Evolutionary conservation across 1,284 basidiomycete genomes (phyloP).

Genomic region (Leccinum ponderosum): DNA sequence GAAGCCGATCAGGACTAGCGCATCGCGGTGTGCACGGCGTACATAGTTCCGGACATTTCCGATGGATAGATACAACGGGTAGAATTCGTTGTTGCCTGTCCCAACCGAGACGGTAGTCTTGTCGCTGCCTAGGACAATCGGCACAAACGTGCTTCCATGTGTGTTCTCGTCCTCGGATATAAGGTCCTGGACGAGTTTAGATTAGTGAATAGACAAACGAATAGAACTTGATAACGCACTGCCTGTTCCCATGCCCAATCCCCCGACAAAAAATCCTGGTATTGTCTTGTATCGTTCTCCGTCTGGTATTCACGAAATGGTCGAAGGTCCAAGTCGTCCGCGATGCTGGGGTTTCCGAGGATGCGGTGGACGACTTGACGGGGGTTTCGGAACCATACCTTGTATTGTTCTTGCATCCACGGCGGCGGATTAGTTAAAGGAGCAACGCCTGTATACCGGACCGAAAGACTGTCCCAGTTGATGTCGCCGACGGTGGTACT

Average conservation of each 20-base stretch:
- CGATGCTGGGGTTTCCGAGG: conserved; percentile 32
- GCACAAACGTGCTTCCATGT: conserved; percentile 33
- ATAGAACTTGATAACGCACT: conserved; percentile 14
- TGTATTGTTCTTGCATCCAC: neutral
- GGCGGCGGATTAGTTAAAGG: neutral
- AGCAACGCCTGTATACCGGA: neutral
- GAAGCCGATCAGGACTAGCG: neutral
- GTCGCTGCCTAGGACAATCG: conserved; percentile 37
- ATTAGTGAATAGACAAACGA: neutral
- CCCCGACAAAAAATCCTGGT: conserved; percentile 25
- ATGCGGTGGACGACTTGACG: neutral
- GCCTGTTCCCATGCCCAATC: conserved; percentile 22
- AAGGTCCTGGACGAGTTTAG: conserved; percentile 8
- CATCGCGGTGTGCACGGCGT: neutral
- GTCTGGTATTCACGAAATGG: conserved; percentile 25
- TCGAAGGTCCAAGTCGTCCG: conserved; percentile 28
- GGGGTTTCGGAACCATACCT: neutral
- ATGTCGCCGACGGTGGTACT: neutral
- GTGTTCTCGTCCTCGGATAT: conserved; percentile 19
- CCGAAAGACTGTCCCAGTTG: neutral
- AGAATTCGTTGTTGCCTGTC: conserved; percentile 5
- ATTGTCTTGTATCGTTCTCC: conserved; percentile 16
- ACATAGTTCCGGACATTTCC: neutral
- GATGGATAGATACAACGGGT: neutral
- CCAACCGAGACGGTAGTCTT: conserved; percentile 40